Evolutionary conservation across 257 asterid genomes (phyloP), one percentile per base, ranked within the genome.

Genomic region (Solanum sitiens): DNA sequence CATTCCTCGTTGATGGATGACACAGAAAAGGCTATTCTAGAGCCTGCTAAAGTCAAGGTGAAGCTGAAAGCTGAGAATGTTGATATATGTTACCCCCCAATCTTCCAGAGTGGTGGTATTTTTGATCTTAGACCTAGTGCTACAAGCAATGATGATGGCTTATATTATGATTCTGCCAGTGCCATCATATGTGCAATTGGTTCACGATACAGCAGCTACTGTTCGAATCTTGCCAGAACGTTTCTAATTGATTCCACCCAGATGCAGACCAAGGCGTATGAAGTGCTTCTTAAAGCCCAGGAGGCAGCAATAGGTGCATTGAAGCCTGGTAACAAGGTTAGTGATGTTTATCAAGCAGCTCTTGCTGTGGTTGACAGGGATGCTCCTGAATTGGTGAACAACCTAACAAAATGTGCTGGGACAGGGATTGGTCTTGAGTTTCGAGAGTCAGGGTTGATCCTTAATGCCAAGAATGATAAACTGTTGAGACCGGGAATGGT

Each of bases 61-160:
- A 94, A 94, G 86, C 91, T 95, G 88, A 94, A 91, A 89, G 93
- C 98, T 84, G 98, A 96, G 40, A 96, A 94, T 86, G 93, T 94
- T 7, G 98, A 94, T 90, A 95, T 96, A 37, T 96, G 98, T 89
- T 95, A 96, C 90, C 98, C 98, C 65, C 98, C 98, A 5, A 94
- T 95, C 59, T 92, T 95, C 89, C 98, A 95, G 90, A 89, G 87
- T 83, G 91, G 91, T n/a, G 91, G 89, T 21, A 61, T 59, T 33
- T 89, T 89, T 70, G 89, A 89, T 89, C 87, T 89, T 53, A 89
- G 70, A 87, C 87, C 91, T 56, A 89, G 91, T 83, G 91, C 91
- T 39, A 75, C 87, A 50, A 86, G 91, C 89, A 87, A 89, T 15
- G 89, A 89, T 73, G 84, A 79, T 33, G 40, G 71, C 18, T 71